Evolutionary conservation across 108 stramenopile species (phyloP), one percentile per base, ranked within the genome.

Genomic region (Conticribra weissflogii): DNA sequence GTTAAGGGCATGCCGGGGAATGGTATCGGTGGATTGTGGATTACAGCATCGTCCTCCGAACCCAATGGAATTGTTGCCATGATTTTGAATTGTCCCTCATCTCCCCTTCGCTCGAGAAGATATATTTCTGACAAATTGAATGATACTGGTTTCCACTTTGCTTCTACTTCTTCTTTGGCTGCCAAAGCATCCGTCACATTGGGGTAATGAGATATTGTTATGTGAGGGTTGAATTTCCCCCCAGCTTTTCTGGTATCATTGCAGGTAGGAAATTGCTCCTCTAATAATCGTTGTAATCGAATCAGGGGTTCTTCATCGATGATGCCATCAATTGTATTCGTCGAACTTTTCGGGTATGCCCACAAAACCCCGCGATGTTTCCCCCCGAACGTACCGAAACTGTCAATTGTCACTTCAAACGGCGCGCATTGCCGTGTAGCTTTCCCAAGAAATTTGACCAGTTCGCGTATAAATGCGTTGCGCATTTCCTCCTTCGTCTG

Each of bases 141-240:
- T 33, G 66, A 51, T 27, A 88, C 50, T 16, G 82, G 45, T 44
- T 71, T 60, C 74, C 74, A 88, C 24, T 56, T 41, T n/a, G 60
- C 47, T 72, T 88, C 84, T 29, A 86, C 54, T 28, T 63, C 25
- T 60, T 54, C 51, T 66, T 88, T 70, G 0, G 87, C 92, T 3
- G 17, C 47, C 44, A 81, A 41, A 30, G 92, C 92, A 65, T 81
- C 83, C 9, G 73, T 68, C 25, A 82, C 30, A 28, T 68, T 76
- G 16, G 59, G 59, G 64, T 85, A 93, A 60, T 93, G 92, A 23
- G 89, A 90, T 16, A 93, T 29, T 51, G 92, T 93, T 61, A 93
- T 87, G 72, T 93, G 92, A 12, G 92, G 92, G 9, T 48, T 74
- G 51, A 88, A 93, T 12, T 32, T 19, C 27, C 84, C 83, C 21